A percentile compares a stretch with the other conserved stretches of the same genome.
Evolutionary conservation across 106 monocot species (phyloP).

Genomic region (Hemerocallis citrina): DNA sequence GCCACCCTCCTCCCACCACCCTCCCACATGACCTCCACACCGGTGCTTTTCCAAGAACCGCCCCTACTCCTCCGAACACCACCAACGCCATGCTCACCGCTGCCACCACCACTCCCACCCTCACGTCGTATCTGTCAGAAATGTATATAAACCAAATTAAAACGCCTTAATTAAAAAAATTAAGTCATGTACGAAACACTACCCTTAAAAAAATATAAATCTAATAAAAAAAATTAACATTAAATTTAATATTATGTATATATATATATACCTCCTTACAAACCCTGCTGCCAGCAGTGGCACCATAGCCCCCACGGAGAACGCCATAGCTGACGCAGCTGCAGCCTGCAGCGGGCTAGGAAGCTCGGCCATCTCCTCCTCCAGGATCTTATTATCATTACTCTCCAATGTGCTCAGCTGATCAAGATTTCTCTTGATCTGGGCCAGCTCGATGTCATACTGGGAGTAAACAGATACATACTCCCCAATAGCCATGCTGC

Average conservation of each 20-base stretch:
- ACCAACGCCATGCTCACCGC: slow-evolving; percentile 21
- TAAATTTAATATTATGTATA: too few species aligned
- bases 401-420: not conserved
- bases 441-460: slow-evolving; percentile 42
- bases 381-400: not conserved
- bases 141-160: too few species aligned
- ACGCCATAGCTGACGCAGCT: slow-evolving; percentile 35
- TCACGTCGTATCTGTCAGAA: slow-evolving; percentile 18
- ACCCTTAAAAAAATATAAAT: too few species aligned
- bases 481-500: slow-evolving; percentile 62
- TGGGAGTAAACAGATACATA: slow-evolving; percentile 60
- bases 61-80: slow-evolving; percentile 34
- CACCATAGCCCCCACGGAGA: slow-evolving; percentile 38
- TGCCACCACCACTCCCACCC: slow-evolving; percentile 23
- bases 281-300: slow-evolving; percentile 45
- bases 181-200: too few species aligned
- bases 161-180: too few species aligned
- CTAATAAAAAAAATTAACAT: too few species aligned
- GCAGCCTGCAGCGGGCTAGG: slow-evolving; percentile 45
- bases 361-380: slow-evolving; percentile 6
- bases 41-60: slow-evolving; percentile 27
- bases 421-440: slow-evolving; percentile 28
- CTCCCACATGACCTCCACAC: slow-evolving; percentile 18
- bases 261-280: slow-evolving; percentile 26
- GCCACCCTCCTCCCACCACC: slow-evolving; percentile 47